Evolutionary conservation across 164 flowering plant genomes (phyloP), one percentile per base, ranked within the genome.

Genomic region (Nymphaea thermarum): DNA sequence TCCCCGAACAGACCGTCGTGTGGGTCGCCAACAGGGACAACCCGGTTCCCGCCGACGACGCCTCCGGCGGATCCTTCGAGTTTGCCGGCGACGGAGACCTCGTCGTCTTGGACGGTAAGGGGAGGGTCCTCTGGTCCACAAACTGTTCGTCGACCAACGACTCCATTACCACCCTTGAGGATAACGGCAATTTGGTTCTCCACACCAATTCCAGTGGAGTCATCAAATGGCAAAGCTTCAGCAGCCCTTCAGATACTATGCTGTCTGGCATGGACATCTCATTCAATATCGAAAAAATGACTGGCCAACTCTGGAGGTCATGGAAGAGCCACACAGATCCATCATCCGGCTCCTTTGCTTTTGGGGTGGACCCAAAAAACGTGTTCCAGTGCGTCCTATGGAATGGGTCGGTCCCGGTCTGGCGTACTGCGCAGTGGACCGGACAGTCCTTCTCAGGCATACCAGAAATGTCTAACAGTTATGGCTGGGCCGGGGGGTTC

Each of bases 371-470:
- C 16, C 61, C 71, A 12, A 11, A 47, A 8, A 62, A 42, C 6
- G 15, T 72, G 18, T 73, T 76, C 15, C 73, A 82, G 67, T 4
- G 69, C 2, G 60, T 71, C 43, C 63, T 78, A 2, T 70, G 75
- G 77, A 73, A 77, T n/a, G 80, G 77, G 11, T 61, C 67, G 44
- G 44, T n/a, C 6, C 64, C 43, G 7, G 43, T 68, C 42, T 81
- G 79, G 81, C 64, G 81, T 11, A 75, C 78, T 63, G 82, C 82
- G 18, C 81, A 77, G 4, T 81, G 82, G 80, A 76, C 74, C 17
- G 68, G 70, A 5, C 67, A 68, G 66, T 16, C 67, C 42, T 79
- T 79, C 59, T 63, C 71, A 3, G 81, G 82, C 4, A 42, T 77
- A 44, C 65, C 66, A 3, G 63, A 42, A 4, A 70, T 70, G 73